Base-by-base conservation (phyloP, 345 rosid genomes). In the Rubroshorea leprosula region DNA sequence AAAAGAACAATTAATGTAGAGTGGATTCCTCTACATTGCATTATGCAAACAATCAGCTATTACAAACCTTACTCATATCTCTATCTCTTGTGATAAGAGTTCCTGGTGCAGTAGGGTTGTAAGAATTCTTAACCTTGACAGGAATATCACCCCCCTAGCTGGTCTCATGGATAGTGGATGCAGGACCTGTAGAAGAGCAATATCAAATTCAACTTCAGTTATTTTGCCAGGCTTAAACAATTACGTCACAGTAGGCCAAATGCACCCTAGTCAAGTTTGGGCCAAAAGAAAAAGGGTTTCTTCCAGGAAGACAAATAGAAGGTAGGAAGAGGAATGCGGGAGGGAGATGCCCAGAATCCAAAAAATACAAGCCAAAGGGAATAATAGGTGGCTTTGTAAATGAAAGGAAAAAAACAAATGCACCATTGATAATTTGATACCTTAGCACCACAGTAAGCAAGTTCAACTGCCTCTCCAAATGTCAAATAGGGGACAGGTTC, bases 141-240 rank as follows among this genome's bases (percentile, higher is more conserved):
- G 99, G 99, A 75, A 90, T 84, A 69, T 69, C 99, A 69, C 92
- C 92, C 68, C 90, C 96, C 74, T 82, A 52, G 99, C 99, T 75
- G 99, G 99, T 70, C 96, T 90, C 97, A 93, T 93, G 62, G 99
- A 89, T 67, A 80, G 97, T 31, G 99, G 99, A 75, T 93, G 99
- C 70, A 93, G 74, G 52, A 93, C 99, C 97, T 93, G 79, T 55
- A 68, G 29, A 61, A 66, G 45, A 49, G 25, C 2, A 27, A 24
- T 49, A 29, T 7, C 14, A 62, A 51, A n/a, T n/a, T n/a, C n/a
- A n/a, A n/a, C n/a, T n/a, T n/a, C n/a, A n/a, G n/a, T n/a, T n/a
- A n/a, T n/a, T n/a, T n/a, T n/a, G n/a, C n/a, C n/a, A n/a, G n/a
- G n/a, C n/a, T n/a, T n/a, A n/a, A n/a, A n/a, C n/a, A n/a, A n/a